A percentile compares a stretch with the other conserved stretches of the same genome.
These are phyloP conservation scores for Pseudopithomyces chartarum DNA, from an alignment of 2,329 filamentous ascomycete species.

Conservation along the genomic window DNA sequence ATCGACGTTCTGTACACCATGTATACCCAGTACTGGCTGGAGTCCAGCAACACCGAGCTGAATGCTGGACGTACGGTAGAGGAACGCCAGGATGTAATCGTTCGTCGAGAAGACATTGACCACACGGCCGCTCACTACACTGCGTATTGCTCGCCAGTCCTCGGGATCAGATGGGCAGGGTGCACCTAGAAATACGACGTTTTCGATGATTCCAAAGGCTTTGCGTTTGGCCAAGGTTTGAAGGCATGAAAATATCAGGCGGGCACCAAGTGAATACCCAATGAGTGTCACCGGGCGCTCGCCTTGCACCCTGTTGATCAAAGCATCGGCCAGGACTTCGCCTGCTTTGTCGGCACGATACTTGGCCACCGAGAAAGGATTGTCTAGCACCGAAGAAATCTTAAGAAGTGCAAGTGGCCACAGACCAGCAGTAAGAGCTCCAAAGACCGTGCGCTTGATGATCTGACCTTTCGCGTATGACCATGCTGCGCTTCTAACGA, in stretches of 20 bases:
- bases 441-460: slow-evolving; percentile 64
- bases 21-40: slow-evolving; percentile 71
- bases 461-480: slow-evolving; percentile 74
- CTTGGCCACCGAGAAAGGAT: slow-evolving; percentile 79
- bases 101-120: slow-evolving; percentile 90
- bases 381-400: slow-evolving; percentile 68
- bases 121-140: slow-evolving; percentile 78
- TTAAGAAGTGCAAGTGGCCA: slow-evolving; percentile 56
- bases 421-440: slow-evolving; percentile 51
- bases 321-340: slow-evolving; percentile 76
- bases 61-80: slow-evolving; percentile 83
- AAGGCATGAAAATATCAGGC: slow-evolving; percentile 82
- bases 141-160: slow-evolving; percentile 78
- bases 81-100: slow-evolving; percentile 83
- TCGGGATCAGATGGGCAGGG: slow-evolving; percentile 73
- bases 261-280: slow-evolving; percentile 80
- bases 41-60: slow-evolving; percentile 84
- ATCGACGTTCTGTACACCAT: slow-evolving; percentile 66
- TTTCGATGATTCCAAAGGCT: slow-evolving; percentile 84
- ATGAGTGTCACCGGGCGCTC: slow-evolving; percentile 80
- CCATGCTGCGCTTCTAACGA: slow-evolving; percentile 85
- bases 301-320: slow-evolving; percentile 81
- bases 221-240: slow-evolving; percentile 75
- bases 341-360: slow-evolving; percentile 81
- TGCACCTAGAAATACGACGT: slow-evolving; percentile 80